These are phyloP conservation scores for Pezicula neosporulosa DNA, from an alignment of 2,329 filamentous ascomycete genomes.

Conservation along the genomic window DNA sequence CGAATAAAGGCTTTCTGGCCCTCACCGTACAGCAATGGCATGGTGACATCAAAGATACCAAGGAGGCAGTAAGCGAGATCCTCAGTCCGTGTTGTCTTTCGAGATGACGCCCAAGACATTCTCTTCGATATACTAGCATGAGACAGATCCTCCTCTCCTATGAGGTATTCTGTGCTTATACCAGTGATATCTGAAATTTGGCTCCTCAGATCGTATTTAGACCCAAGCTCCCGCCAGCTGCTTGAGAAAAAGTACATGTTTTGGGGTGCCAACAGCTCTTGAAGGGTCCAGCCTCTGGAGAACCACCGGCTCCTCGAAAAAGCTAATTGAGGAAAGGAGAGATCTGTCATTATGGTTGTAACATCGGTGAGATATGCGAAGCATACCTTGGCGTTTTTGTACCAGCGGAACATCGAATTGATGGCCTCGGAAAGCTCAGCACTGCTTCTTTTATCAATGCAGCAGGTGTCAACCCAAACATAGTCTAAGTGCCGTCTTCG, in stretches of 20 bases:
- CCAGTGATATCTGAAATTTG: too few species aligned
- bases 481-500: not conserved
- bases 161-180: too few species aligned
- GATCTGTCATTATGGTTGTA: not conserved
- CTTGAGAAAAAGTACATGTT: conserved; percentile 2
- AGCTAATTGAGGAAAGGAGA: not conserved
- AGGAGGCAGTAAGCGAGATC: conserved; percentile 32
- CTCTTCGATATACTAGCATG: conserved; percentile 26
- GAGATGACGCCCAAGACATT: conserved; percentile 32
- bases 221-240: not conserved
- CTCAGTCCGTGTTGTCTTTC: conserved; percentile 24
- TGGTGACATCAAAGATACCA: conserved; percentile 32
- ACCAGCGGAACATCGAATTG: conserved; percentile 10
- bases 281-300: conserved; percentile 7
- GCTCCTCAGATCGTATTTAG: conserved; percentile 1
- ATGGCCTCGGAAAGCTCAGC: conserved; percentile 13
- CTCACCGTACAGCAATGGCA: conserved; percentile 33
- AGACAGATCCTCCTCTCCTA: conserved; percentile 8
- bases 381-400: conserved; percentile 6
- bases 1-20: conserved; percentile 29
- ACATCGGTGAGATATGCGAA: conserved; percentile 14
- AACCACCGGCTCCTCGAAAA: conserved; percentile 6
- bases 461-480: conserved; percentile 15
- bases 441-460: conserved; percentile 16
- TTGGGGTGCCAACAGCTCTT: conserved; percentile 5